Conservation (phyloP, 257 asterid genomes). For the Verbena officinalis region DNA sequence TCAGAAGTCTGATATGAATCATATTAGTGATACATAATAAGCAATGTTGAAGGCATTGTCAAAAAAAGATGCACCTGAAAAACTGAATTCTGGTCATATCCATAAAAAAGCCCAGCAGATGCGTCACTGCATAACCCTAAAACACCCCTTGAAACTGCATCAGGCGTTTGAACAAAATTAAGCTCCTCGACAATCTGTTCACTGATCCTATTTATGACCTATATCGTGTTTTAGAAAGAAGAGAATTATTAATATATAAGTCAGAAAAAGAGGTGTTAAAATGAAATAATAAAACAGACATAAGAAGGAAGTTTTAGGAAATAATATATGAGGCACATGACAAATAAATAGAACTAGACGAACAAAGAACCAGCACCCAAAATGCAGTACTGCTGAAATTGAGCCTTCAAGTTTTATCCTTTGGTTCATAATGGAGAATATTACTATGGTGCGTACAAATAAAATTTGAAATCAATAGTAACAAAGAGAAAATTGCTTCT, state of each 20-base stretch:
- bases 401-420: slow-evolving; percentile 7
- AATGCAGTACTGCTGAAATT: slow-evolving; percentile 7
- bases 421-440: neutral
- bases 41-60: slow-evolving; percentile 22
- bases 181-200: slow-evolving; percentile 95
- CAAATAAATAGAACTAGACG: slow-evolving; percentile 1
- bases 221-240: slow-evolving; percentile 30
- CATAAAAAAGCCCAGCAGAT: slow-evolving; percentile 97
- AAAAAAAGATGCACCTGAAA: slow-evolving; percentile 70
- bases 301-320: slow-evolving; percentile 6
- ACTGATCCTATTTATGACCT: slow-evolving; percentile 96
- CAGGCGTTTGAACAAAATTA: slow-evolving; percentile 79
- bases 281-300: slow-evolving; percentile 1
- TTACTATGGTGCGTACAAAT: neutral
- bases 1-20: slow-evolving; percentile 3
- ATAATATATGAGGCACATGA: slow-evolving; percentile 1
- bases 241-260: slow-evolving; percentile 13
- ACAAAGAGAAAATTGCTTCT: neutral
- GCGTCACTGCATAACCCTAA: slow-evolving; percentile 97
- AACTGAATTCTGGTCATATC: slow-evolving; percentile 88
- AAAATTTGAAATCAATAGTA: neutral
- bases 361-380: slow-evolving; percentile 13
- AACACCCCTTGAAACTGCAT: slow-evolving; percentile 77
- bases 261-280: slow-evolving; percentile 16
- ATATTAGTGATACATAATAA: slow-evolving; percentile 16